Percentiles rank a stretch among this genome's conserved stretches.
Evolutionary conservation across 345 rosid genomes (phyloP).

Genomic region (Odontarrhena argentea): DNA sequence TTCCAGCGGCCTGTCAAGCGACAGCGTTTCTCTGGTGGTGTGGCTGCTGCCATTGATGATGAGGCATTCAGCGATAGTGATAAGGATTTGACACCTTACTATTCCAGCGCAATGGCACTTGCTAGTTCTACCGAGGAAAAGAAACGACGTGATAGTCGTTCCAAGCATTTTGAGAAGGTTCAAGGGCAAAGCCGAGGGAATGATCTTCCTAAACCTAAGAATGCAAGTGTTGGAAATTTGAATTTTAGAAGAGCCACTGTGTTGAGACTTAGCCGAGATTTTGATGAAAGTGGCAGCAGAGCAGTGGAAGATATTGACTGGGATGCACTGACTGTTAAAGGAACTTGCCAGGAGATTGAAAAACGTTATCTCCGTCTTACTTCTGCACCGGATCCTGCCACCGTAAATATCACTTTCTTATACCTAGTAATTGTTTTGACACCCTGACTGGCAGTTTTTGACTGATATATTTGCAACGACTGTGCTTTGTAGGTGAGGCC

Average conservation of each 20-base stretch:
- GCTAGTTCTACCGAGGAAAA: conserved; percentile 85
- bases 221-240: conserved; percentile 63
- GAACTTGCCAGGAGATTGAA: conserved; percentile 94
- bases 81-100: conserved; percentile 78
- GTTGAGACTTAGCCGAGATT: conserved; percentile 63
- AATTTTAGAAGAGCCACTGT: conserved; percentile 79
- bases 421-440: conserved; percentile 12
- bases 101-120: conserved; percentile 71
- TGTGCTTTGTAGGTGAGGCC: conserved; percentile 79
- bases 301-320: conserved; percentile 99
- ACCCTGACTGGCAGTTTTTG: conserved; percentile 24
- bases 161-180: conserved; percentile 83
- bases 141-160: conserved; percentile 90
- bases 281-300: conserved; percentile 75
- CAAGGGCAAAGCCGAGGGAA: conserved; percentile 65
- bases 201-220: conserved; percentile 59
- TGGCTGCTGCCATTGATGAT: conserved; percentile 54
- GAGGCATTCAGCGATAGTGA: conserved; percentile 97
- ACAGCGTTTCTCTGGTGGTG: conserved; percentile 61
- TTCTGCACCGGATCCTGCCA: conserved; percentile 97
- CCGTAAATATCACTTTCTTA: conserved; percentile 56
- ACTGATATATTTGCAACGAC: conserved; percentile 20
- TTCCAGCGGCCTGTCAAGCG: conserved; percentile 74
- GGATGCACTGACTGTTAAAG: conserved; percentile 95
- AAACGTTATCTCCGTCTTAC: conserved; percentile 98